Evolutionary conservation across 2,329 filamentous ascomycete genomes (phyloP).

Genomic region (Thielaviopsis ethacetica): DNA sequence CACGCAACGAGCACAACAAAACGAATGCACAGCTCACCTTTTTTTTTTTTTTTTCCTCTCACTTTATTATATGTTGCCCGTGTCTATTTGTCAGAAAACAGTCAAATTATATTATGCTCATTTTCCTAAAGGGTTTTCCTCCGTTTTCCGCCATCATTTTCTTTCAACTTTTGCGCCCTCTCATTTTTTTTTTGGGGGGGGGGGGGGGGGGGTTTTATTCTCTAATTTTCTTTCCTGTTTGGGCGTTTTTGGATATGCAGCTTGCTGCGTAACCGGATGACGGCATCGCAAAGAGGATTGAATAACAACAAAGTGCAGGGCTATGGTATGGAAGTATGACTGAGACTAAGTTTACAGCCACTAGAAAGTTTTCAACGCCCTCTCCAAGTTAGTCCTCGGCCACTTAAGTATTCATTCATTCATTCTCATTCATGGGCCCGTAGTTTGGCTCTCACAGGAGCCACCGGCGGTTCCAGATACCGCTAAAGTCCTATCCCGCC

Average conservation of each 20-base stretch:
- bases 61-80: not conserved
- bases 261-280: slow-evolving; percentile 1
- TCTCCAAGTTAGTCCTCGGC: no score
- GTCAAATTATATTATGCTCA: no score
- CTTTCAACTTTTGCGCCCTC: slow-evolving; percentile 9
- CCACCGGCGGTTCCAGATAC: no score
- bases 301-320: not conserved
- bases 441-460: no score
- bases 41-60: not conserved
- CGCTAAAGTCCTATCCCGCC: no score
- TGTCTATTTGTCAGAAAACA: no score
- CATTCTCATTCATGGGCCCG: no score
- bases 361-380: no score
- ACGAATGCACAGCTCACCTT: not conserved
- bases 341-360: no score
- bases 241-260: not conserved
- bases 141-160: not conserved
- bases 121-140: not conserved
- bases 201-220: no score
- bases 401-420: no score
- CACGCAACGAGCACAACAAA: not conserved
- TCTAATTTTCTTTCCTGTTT: not conserved
- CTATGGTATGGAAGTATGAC: not conserved
- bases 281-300: not conserved
- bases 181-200: not conserved